A percentile compares a stretch with the other conserved stretches of the same genome.
These are phyloP conservation scores for Podila clonocystis DNA, from an alignment of 192 early-diverging fungal species.

Conservation along the genomic window DNA sequence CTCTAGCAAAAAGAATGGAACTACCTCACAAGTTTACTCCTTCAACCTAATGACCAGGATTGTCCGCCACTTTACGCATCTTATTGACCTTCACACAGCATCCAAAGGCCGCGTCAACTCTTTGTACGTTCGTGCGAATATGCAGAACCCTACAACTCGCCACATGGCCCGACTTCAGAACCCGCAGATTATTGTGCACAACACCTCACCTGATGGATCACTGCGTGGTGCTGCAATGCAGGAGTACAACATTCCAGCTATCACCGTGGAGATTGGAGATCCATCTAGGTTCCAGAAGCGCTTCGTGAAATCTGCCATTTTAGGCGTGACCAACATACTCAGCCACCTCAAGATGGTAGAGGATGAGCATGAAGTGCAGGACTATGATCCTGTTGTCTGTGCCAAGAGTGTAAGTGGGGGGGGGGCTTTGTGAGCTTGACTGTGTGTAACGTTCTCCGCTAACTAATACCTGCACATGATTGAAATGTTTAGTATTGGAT, in stretches of 20 bases:
- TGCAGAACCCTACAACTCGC: constrained; percentile 77
- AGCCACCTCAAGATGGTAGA: constrained; percentile 72
- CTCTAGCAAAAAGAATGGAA: constrained; percentile 66
- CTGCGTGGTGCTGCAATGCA: constrained; percentile 80
- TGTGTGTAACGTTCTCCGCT: not conserved
- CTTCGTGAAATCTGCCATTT: constrained; percentile 74
- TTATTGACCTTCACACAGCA: constrained; percentile 92
- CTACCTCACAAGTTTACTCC: constrained; percentile 84
- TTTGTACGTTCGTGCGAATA: constrained; percentile 87
- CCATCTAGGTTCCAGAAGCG: constrained; percentile 87
- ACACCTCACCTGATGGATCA: constrained; percentile 76
- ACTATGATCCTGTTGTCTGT: constrained; percentile 72
- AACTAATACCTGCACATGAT: too few species aligned
- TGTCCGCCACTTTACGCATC: constrained; percentile 80
- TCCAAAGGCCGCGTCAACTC: constrained; percentile 87
- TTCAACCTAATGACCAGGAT: constrained; percentile 86
- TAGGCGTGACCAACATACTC: constrained; percentile 71
- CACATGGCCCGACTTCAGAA: constrained; percentile 88
- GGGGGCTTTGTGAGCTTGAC: too few species aligned
- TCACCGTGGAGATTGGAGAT: constrained; percentile 94
- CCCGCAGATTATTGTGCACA: constrained; percentile 85
- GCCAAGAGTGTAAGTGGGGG: constrained; percentile 57
- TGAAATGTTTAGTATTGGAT: constrained; percentile 69
- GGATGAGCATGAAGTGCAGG: constrained; percentile 59
- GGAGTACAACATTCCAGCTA: constrained; percentile 79